Evolutionary conservation across 345 rosid genomes (phyloP).

Genomic region (Capsella bursapastoris): DNA sequence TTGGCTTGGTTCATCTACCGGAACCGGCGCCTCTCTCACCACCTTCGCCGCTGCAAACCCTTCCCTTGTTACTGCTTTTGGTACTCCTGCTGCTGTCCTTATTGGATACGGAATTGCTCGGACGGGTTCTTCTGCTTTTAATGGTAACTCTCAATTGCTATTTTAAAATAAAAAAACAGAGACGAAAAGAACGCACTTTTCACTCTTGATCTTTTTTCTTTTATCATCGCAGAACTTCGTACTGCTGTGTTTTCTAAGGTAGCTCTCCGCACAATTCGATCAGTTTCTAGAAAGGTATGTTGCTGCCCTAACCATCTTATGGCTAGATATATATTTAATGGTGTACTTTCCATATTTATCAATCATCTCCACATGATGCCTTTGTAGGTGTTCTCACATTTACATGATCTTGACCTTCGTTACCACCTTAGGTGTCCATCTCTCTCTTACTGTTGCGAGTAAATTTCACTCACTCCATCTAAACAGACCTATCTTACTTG

Average conservation of each 20-base stretch:
- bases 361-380: slow-evolving; percentile 5
- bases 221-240: slow-evolving; percentile 72
- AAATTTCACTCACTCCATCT: slow-evolving; percentile 2
- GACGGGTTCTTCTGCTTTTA: slow-evolving; percentile 78
- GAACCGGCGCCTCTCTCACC: slow-evolving; percentile 58
- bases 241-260: slow-evolving; percentile 97
- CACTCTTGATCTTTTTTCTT: slow-evolving; percentile 23
- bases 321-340: neutral
- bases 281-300: slow-evolving; percentile 89
- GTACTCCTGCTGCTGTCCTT: slow-evolving; percentile 84
- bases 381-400: slow-evolving; percentile 89
- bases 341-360: slow-evolving; percentile 5
- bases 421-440: slow-evolving; percentile 83
- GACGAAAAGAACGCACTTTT: slow-evolving; percentile 6
- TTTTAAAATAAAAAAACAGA: neutral
- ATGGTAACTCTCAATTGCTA: slow-evolving; percentile 55
- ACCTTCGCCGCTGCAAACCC: slow-evolving; percentile 68
- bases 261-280: slow-evolving; percentile 84
- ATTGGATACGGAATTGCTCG: slow-evolving; percentile 97
- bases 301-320: neutral
- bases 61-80: slow-evolving; percentile 63
- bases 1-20: slow-evolving; percentile 73
- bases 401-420: slow-evolving; percentile 87
- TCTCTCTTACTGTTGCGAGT: slow-evolving; percentile 1
- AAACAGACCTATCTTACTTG: slow-evolving; percentile 38